phyloP scores from a whole-genome alignment of 2,329 filamentous ascomycete genomes.

The Penicillium olsonii region DNA sequence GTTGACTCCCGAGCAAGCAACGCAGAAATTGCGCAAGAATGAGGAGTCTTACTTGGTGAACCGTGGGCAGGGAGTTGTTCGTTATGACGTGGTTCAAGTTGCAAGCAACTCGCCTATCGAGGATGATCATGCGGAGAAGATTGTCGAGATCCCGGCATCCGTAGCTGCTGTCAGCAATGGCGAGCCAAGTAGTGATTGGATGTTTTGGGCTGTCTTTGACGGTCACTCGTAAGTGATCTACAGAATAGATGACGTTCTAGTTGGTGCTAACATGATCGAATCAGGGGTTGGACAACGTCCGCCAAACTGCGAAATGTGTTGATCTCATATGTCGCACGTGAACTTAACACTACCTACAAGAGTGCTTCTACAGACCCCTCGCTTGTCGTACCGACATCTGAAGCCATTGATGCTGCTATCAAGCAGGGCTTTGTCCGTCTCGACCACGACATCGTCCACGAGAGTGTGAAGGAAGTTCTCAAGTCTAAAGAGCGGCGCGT shows the following conservation, averaged over 20 bases:
- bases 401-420: conserved; percentile 85
- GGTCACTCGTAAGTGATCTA: conserved; percentile 74
- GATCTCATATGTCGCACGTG: conserved; percentile 88
- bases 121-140: conserved; percentile 97
- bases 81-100: conserved; percentile 92
- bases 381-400: conserved; percentile 67
- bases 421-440: conserved; percentile 86
- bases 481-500: conserved; percentile 87
- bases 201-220: conserved; percentile 99
- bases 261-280: conserved; percentile 18
- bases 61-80: conserved; percentile 83
- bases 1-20: conserved; percentile 92
- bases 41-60: conserved; percentile 92
- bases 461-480: conserved; percentile 87
- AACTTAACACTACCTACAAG: conserved; percentile 91
- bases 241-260: not conserved
- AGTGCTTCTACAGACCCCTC: conserved; percentile 61
- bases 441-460: conserved; percentile 92
- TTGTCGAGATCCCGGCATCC: conserved; percentile 78
- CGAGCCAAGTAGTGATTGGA: conserved; percentile 78
- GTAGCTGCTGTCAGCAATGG: conserved; percentile 57
- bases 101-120: conserved; percentile 97
- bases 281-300: conserved; percentile 94
- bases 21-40: conserved; percentile 80
- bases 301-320: conserved; percentile 90